Percentiles rank a stretch among this genome's conserved stretches.
phyloP scores from a whole-genome alignment of 129 eudicot genomes.

The Erigeron canadensis region DNA sequence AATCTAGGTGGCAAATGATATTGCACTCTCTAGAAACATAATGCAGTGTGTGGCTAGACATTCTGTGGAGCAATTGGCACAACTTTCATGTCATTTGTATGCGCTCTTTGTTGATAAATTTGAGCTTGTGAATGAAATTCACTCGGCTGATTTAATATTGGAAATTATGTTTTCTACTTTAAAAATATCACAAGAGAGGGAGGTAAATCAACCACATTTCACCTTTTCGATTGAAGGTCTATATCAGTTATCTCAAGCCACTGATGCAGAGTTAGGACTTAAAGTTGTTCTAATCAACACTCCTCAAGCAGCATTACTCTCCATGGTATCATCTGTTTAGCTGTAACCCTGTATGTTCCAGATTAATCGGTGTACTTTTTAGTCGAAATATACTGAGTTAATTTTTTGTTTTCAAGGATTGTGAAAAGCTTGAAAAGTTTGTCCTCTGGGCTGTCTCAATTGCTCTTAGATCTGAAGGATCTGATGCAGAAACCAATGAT shows the following conservation, averaged over 20 bases:
- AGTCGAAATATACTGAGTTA: background rate
- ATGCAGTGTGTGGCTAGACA: slow-evolving; percentile 73
- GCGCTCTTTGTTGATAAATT: slow-evolving; percentile 39
- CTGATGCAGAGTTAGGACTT: slow-evolving; percentile 63
- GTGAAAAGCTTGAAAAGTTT: slow-evolving; percentile 57
- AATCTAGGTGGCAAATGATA: slow-evolving; percentile 47
- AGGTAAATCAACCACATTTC: slow-evolving; percentile 63
- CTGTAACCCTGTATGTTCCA: background rate
- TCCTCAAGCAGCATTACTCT: slow-evolving; percentile 57
- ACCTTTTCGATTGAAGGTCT: slow-evolving; percentile 60
- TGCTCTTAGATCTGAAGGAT: slow-evolving; percentile 44
- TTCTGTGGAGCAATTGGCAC: slow-evolving; percentile 81
- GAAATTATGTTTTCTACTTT: slow-evolving; percentile 44
- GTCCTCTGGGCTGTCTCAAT: slow-evolving; percentile 67
- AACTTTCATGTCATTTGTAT: slow-evolving; percentile 57
- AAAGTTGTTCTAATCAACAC: slow-evolving; percentile 68
- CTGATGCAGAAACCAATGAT: slow-evolving; percentile 43
- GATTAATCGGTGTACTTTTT: background rate
- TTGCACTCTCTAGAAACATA: slow-evolving; percentile 42
- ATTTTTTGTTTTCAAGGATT: slow-evolving; percentile 42
- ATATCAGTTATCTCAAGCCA: slow-evolving; percentile 49
- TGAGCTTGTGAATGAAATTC: slow-evolving; percentile 32
- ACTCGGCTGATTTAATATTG: slow-evolving; percentile 40
- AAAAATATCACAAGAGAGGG: slow-evolving; percentile 58
- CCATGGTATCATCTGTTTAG: slow-evolving; percentile 45